Evolutionary conservation across 2,329 filamentous ascomycete genomes (phyloP).

Genomic region (Fusarium beomiforme): DNA sequence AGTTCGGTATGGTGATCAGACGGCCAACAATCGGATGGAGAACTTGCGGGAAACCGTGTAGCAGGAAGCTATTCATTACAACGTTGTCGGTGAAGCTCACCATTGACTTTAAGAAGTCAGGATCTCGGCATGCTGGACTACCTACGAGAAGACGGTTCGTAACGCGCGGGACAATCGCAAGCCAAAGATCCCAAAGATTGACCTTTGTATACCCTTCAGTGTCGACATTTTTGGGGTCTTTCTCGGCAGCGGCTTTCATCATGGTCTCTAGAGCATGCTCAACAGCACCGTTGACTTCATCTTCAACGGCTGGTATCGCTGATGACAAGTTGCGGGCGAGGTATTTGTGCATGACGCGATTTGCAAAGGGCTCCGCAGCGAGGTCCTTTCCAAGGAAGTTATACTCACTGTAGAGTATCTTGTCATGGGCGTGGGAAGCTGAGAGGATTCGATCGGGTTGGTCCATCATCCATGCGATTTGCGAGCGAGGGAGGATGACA

Average conservation of each 20-base stretch:
- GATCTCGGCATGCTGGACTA: constrained; percentile 51
- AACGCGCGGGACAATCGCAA: constrained; percentile 54
- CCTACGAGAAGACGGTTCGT: constrained; percentile 58
- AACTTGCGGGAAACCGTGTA: constrained; percentile 58
- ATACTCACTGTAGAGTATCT: constrained; percentile 51
- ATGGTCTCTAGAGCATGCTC: constrained; percentile 46
- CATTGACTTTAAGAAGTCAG: constrained; percentile 57
- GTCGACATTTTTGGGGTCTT: constrained; percentile 33
- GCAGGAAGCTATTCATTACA: constrained; percentile 55
- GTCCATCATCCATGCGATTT: constrained; percentile 58
- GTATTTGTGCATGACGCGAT: constrained; percentile 55
- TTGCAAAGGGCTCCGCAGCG: constrained; percentile 52
- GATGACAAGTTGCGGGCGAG: constrained; percentile 53
- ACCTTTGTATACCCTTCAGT: constrained; percentile 50
- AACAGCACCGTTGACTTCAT: constrained; percentile 52
- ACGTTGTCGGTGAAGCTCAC: constrained; percentile 61
- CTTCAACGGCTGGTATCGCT: constrained; percentile 54
- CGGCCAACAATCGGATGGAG: constrained; percentile 61
- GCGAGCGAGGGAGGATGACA: constrained; percentile 55
- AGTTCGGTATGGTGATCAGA: constrained; percentile 56
- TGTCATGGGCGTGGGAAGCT: constrained; percentile 53
- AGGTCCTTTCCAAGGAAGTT: constrained; percentile 54
- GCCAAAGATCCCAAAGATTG: constrained; percentile 57
- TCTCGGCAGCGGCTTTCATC: constrained; percentile 12
- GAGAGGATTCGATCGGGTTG: constrained; percentile 57